Percentiles rank a stretch among this genome's conserved stretches.
phyloP scores from a whole-genome alignment of 805 yeast species.

The Saccharomyces cerevisiae region DNA sequence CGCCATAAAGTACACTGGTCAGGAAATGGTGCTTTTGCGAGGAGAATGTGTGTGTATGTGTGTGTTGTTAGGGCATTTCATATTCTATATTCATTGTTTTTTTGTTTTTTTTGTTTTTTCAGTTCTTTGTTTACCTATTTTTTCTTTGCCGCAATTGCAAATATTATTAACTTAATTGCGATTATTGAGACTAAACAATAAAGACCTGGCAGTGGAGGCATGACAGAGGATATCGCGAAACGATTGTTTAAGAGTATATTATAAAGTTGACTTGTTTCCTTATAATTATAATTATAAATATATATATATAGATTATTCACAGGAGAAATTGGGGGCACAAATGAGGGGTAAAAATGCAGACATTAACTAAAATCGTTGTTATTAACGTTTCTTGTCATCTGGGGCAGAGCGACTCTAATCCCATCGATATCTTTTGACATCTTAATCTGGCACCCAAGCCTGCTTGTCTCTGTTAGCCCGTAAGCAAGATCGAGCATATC shows the following conservation, averaged over 20 bases:
- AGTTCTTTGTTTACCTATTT: neutral
- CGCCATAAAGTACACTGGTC: neutral
- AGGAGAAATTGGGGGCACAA: neutral
- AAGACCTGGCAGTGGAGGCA: neutral
- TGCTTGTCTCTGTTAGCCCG: conserved; percentile 92
- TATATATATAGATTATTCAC: conserved; percentile 1
- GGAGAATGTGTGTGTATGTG: neutral
- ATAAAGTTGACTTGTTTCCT: neutral
- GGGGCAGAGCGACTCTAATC: conserved; percentile 87
- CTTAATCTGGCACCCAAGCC: conserved; percentile 88
- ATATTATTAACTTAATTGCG: neutral
- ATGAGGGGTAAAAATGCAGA: neutral
- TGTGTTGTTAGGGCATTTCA: neutral
- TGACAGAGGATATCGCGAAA: neutral
- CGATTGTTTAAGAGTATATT: neutral
- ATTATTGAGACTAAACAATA: neutral
- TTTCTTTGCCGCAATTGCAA: neutral
- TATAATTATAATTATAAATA: neutral
- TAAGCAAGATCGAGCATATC: conserved; percentile 97
- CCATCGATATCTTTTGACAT: conserved; percentile 92
- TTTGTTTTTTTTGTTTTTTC: neutral
- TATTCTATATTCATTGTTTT: neutral
- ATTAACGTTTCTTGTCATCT: conserved; percentile 92
- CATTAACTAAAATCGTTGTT: conserved; percentile 61
- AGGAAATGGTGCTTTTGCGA: neutral